Evolutionary conservation across 2,329 filamentous ascomycete genomes (phyloP).

Genomic region (Ambrosiella cleistominuta): DNA sequence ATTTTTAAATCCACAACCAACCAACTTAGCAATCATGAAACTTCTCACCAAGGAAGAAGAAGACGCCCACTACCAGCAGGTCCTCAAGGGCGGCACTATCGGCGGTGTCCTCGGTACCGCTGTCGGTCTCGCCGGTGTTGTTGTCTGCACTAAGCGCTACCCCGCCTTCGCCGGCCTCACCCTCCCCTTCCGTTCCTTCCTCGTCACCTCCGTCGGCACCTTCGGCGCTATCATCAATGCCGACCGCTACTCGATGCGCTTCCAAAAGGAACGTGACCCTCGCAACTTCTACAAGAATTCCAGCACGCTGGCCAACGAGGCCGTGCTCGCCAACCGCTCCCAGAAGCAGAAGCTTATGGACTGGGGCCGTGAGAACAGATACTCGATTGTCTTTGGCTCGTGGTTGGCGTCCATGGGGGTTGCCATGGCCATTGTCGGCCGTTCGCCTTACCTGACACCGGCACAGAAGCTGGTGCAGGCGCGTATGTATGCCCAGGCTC

Average conservation of each 20-base stretch:
- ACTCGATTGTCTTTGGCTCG: conserved; percentile 64
- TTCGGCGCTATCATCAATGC: conserved; percentile 80
- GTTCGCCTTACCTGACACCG: conserved; percentile 56
- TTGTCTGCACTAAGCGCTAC: conserved; percentile 53
- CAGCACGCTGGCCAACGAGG: conserved; percentile 36
- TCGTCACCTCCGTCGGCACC: conserved; percentile 64
- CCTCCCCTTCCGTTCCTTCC: conserved; percentile 77
- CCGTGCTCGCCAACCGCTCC: conserved; percentile 38
- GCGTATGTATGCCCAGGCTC: conserved; percentile 79
- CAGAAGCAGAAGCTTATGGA: conserved; percentile 43
- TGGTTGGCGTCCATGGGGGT: conserved; percentile 70
- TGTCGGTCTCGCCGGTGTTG: conserved; percentile 49
- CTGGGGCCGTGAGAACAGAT: conserved; percentile 67
- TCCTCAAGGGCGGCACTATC: conserved; percentile 60
- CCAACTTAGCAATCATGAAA: conserved; percentile 51
- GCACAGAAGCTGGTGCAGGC: conserved; percentile 86
- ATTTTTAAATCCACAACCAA: not conserved
- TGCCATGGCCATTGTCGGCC: conserved; percentile 57
- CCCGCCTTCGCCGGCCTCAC: conserved; percentile 65
- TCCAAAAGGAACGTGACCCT: conserved; percentile 53
- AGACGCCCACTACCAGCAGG: conserved; percentile 61
- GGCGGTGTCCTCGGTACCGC: conserved; percentile 54
- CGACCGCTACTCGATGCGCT: conserved; percentile 49
- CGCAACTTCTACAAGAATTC: conserved; percentile 48
- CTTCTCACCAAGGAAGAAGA: conserved; percentile 90